Conservation (phyloP, 148 eudicot species). For the Fagopyrum tataricum region DNA sequence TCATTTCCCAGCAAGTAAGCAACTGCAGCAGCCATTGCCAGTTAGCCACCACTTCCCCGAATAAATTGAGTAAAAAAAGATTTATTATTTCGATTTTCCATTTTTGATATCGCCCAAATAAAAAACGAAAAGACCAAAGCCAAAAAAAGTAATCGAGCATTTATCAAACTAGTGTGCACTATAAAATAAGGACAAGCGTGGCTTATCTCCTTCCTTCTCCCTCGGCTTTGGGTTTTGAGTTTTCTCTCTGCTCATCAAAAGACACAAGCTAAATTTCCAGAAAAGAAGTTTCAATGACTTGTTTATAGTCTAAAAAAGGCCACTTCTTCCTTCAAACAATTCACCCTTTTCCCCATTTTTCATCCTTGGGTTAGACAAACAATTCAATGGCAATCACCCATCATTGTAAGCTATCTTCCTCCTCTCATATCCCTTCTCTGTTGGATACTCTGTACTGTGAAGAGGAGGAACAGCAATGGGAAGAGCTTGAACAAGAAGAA, state of each 20-base stretch:
- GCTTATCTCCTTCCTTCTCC: neutral
- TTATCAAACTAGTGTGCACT: neutral
- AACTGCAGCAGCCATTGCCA: neutral
- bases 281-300: neutral
- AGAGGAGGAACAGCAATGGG: neutral
- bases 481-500: neutral
- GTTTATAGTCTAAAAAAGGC: neutral
- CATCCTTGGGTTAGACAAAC: neutral
- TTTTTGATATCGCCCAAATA: neutral
- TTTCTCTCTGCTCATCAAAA: constrained; percentile 9
- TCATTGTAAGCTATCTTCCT: neutral
- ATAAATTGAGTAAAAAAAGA: neutral
- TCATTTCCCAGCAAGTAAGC: neutral
- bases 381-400: constrained; percentile 1
- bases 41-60: neutral
- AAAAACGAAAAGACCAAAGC: neutral
- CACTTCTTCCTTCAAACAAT: neutral
- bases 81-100: neutral
- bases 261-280: neutral
- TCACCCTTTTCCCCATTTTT: no score
- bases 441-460: neutral
- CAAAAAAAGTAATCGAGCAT: neutral
- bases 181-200: constrained; percentile 11
- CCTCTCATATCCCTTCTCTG: neutral
- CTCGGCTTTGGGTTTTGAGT: constrained; percentile 12